Conservation (phyloP, 768 basidiomycete species). For the Russula foetens region DNA sequence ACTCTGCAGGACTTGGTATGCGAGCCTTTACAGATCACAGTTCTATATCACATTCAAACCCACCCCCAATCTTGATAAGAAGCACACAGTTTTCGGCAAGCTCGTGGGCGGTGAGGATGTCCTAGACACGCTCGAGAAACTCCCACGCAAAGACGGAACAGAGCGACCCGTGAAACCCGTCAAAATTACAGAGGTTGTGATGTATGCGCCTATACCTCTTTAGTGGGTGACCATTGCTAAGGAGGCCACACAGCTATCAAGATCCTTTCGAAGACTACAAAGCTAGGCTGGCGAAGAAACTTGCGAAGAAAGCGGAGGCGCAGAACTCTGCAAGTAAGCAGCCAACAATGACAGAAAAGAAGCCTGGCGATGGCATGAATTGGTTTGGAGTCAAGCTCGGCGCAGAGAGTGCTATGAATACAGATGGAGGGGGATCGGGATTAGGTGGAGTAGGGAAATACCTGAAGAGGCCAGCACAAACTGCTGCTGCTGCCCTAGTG, state of each 20-base stretch:
- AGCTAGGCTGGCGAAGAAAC: conserved; percentile 67
- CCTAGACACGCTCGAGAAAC: conserved; percentile 71
- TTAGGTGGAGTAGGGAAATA: conserved; percentile 76
- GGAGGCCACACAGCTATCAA: conserved; percentile 51
- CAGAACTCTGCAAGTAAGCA: conserved; percentile 27
- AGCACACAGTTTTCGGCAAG: conserved; percentile 96
- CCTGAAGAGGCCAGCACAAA: conserved; percentile 26
- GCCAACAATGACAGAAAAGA: conserved; percentile 34
- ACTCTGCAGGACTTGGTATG: not conserved
- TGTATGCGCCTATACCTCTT: conserved; percentile 44
- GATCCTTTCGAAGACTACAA: conserved; percentile 97
- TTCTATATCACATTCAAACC: conserved; percentile 88
- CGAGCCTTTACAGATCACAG: conserved; percentile 53
- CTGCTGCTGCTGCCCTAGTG: conserved; percentile 25
- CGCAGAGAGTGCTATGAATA: conserved; percentile 24
- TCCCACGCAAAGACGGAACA: conserved; percentile 75
- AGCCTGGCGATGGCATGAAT: conserved; percentile 61
- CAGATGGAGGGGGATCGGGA: conserved; percentile 26
- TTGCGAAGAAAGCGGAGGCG: conserved; percentile 48
- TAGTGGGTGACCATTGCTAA: not conserved
- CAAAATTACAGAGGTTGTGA: conserved; percentile 75
- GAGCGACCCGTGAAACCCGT: conserved; percentile 84
- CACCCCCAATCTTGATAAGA: conserved; percentile 80
- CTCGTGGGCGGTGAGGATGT: conserved; percentile 94
- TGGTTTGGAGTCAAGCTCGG: conserved; percentile 91